These are phyloP conservation scores for Dactylellina cionopaga DNA, from an alignment of 2,329 filamentous ascomycete genomes.

Conservation along the genomic window DNA sequence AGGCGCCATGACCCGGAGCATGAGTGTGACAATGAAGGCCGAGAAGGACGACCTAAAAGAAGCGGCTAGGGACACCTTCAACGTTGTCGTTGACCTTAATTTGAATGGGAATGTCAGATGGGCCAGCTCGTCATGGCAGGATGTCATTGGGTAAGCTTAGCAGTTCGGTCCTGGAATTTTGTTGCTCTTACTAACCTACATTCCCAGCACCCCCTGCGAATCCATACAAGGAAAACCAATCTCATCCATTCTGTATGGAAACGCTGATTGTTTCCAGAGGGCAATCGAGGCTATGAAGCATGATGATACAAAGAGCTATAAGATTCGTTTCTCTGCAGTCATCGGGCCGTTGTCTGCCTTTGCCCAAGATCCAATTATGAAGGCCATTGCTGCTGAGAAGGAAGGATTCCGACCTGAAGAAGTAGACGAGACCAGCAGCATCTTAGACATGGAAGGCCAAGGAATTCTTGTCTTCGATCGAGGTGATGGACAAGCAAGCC, in stretches of 20 bases:
- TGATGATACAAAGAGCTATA: slow-evolving; percentile 91
- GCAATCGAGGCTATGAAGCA: slow-evolving; percentile 88
- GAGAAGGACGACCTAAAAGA: slow-evolving; percentile 93
- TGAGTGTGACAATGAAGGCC: slow-evolving; percentile 90
- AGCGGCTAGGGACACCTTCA: slow-evolving; percentile 94
- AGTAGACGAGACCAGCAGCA: slow-evolving; percentile 63
- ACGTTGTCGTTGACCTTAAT: slow-evolving; percentile 93
- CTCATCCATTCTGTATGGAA: slow-evolving; percentile 80
- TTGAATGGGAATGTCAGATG: slow-evolving; percentile 90
- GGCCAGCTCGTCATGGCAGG: slow-evolving; percentile 95
- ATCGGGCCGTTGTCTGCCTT: slow-evolving; percentile 76
- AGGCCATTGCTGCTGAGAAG: slow-evolving; percentile 59
- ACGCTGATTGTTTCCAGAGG: slow-evolving; percentile 81
- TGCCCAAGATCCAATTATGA: slow-evolving; percentile 60
- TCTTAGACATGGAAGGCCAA: slow-evolving; percentile 88
- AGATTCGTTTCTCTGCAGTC: slow-evolving; percentile 80
- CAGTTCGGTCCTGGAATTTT: slow-evolving; percentile 36
- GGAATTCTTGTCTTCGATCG: slow-evolving; percentile 98
- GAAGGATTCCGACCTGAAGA: slow-evolving; percentile 60
- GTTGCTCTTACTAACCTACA: slow-evolving; percentile 45
- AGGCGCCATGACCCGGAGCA: slow-evolving; percentile 62
- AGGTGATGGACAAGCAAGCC: slow-evolving; percentile 83
- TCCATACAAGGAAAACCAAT: slow-evolving; percentile 80
- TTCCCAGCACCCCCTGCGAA: slow-evolving; percentile 71
- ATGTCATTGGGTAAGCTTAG: slow-evolving; percentile 73